These are phyloP conservation scores for Spergularia azorica DNA, from an alignment of 179 eudicot species.

Conservation along the genomic window DNA sequence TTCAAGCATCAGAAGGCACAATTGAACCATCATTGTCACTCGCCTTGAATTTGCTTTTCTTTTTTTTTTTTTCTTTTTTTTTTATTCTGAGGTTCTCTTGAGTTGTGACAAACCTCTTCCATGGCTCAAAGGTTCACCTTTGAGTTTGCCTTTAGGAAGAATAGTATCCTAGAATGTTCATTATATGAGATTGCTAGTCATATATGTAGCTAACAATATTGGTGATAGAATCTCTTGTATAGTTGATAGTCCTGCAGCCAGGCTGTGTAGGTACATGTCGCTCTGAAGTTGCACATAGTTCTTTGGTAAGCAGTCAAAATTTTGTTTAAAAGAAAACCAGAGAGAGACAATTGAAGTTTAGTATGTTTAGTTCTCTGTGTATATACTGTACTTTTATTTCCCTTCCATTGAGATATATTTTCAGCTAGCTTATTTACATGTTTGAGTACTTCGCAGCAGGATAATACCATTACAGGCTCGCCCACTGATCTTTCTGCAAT, in stretches of 20 bases:
- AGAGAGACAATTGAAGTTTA: background rate
- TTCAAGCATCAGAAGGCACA: background rate
- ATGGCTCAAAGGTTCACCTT: background rate
- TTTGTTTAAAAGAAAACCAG: no score
- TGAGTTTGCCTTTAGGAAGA: background rate
- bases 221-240: background rate
- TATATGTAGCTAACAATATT: background rate
- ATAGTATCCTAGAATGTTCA: background rate
- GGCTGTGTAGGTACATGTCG: background rate
- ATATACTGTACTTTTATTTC: background rate
- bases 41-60: conserved; percentile 6
- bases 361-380: background rate
- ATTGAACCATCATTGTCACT: background rate
- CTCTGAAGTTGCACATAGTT: background rate
- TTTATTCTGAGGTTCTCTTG: no score
- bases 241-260: background rate
- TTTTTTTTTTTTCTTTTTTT: background rate
- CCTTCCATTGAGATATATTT: background rate
- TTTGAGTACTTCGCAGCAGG: background rate
- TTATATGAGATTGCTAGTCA: background rate
- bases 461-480: background rate
- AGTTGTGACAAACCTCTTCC: background rate
- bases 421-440: background rate
- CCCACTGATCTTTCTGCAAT: conserved; percentile 14
- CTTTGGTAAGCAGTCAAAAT: no score